Evolutionary conservation across 305 asterid species (phyloP).

Genomic region (Plantago coronopus): DNA sequence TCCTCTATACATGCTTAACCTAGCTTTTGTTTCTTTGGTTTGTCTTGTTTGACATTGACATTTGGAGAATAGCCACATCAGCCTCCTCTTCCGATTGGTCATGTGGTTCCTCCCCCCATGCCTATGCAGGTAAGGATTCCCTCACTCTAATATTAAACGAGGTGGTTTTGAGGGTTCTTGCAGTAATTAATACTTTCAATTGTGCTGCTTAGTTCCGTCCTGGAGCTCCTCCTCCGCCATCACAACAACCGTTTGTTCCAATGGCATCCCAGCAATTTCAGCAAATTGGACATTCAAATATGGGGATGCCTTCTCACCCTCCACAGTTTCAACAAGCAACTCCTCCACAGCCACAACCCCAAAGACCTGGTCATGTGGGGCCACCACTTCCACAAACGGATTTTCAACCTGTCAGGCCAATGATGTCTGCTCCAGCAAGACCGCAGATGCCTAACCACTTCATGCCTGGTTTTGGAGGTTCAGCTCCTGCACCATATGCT

Average conservation of each 20-base stretch:
- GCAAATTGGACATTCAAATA: conserved; percentile 52
- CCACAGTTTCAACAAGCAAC: conserved; percentile 60
- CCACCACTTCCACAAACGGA: conserved; percentile 50
- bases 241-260: conserved; percentile 47
- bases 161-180: conserved; percentile 14
- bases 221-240: conserved; percentile 58
- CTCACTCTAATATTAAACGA: conserved; percentile 16
- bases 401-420: conserved; percentile 46
- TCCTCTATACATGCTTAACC: conserved; percentile 7
- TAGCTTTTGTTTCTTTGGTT: conserved; percentile 3
- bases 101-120: conserved; percentile 68
- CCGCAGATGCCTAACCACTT: conserved; percentile 53
- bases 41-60: conserved; percentile 28
- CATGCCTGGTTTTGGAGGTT: conserved; percentile 59
- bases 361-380: conserved; percentile 46
- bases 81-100: conserved; percentile 55
- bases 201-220: conserved; percentile 53
- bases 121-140: conserved; percentile 61
- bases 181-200: conserved; percentile 12
- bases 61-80: conserved; percentile 48
- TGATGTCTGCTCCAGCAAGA: conserved; percentile 42
- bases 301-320: conserved; percentile 61
- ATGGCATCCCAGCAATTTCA: conserved; percentile 72
- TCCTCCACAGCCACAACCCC: conserved; percentile 46
- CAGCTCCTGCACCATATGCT: conserved; percentile 40